These are phyloP conservation scores for Prototheca cutis DNA, from an alignment of 163 green algal genomes.

Conservation along the genomic window DNA sequence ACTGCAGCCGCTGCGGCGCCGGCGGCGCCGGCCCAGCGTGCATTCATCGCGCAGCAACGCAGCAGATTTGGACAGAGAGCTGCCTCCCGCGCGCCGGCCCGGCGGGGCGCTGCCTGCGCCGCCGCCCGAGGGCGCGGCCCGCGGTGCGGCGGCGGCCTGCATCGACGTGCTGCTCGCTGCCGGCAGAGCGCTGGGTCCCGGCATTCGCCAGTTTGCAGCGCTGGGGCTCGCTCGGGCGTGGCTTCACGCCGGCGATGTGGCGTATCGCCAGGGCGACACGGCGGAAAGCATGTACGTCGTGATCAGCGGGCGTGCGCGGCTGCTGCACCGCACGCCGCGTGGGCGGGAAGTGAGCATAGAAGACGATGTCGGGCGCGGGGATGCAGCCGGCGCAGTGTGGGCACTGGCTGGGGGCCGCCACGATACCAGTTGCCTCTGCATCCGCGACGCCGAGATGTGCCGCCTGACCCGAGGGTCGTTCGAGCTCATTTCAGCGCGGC, in stretches of 20 bases:
- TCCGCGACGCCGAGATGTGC: conserved; percentile 63
- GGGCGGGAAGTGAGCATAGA: conserved; percentile 25
- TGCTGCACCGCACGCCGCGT: conserved; percentile 27
- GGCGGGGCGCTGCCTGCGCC: too few species aligned
- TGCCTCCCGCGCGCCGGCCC: too few species aligned
- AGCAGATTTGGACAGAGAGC: too few species aligned
- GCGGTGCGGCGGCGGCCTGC: conserved; percentile 21
- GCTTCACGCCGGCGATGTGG: conserved; percentile 53
- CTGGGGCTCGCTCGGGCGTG: conserved; percentile 69
- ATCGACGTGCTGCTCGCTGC: conserved; percentile 49
- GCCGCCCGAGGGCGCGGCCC: too few species aligned
- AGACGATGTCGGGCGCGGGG: conserved; percentile 53
- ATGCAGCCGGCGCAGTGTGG: conserved; percentile 61
- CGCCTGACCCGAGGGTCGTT: conserved; percentile 47
- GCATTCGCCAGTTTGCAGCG: conserved; percentile 59
- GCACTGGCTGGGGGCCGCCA: conserved; percentile 44
- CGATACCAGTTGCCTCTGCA: conserved; percentile 59
- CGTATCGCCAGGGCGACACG: conserved; percentile 47
- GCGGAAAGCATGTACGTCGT: conserved; percentile 59
- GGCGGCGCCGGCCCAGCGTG: too few species aligned
- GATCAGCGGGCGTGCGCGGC: conserved; percentile 53
- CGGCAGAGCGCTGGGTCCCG: conserved; percentile 39
- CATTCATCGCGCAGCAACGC: too few species aligned
- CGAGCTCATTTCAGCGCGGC: conserved; percentile 25
- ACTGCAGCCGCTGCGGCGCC: too few species aligned